Conservation (phyloP, 805 yeast species). For the Ogataea salicorniae region DNA sequence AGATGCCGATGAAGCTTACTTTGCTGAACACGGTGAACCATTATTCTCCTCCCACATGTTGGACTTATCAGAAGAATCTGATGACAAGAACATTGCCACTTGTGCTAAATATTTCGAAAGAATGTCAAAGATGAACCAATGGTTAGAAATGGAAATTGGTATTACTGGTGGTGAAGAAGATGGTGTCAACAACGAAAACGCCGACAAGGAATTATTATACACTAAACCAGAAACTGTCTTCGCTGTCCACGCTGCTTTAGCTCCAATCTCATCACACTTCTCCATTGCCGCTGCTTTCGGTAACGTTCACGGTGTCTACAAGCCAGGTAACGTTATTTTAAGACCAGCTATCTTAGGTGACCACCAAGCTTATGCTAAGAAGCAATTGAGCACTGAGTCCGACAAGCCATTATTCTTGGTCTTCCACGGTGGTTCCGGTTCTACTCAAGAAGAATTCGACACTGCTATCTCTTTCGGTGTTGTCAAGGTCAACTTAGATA, state of each 20-base stretch:
- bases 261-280: slow-evolving; percentile 93
- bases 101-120: slow-evolving; percentile 94
- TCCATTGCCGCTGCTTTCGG: slow-evolving; percentile 99
- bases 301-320: slow-evolving; percentile 99
- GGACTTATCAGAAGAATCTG: slow-evolving; percentile 94
- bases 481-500: slow-evolving; percentile 98
- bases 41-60: slow-evolving; percentile 98
- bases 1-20: slow-evolving; percentile 93
- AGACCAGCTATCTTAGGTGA: slow-evolving; percentile 91
- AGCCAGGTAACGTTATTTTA: slow-evolving; percentile 96
- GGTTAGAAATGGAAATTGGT: slow-evolving; percentile 99
- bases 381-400: slow-evolving; percentile 48
- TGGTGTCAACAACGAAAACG: slow-evolving; percentile 98
- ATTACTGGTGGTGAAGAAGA: slow-evolving; percentile 99
- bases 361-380: slow-evolving; percentile 85
- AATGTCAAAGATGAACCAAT: slow-evolving; percentile 91
- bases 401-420: slow-evolving; percentile 84
- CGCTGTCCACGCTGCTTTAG: slow-evolving; percentile 83
- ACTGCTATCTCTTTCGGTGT: slow-evolving; percentile 91
- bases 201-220: slow-evolving; percentile 80
- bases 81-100: slow-evolving; percentile 90
- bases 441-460: slow-evolving; percentile 85
- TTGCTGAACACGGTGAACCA: slow-evolving; percentile 82
- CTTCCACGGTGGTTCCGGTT: slow-evolving; percentile 99
- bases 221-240: slow-evolving; percentile 93